A percentile compares a stretch with the other conserved stretches of the same genome.
Evolutionary conservation across 352 stramenopile genomes (phyloP).

Genomic region (Phytophthora cajani): DNA sequence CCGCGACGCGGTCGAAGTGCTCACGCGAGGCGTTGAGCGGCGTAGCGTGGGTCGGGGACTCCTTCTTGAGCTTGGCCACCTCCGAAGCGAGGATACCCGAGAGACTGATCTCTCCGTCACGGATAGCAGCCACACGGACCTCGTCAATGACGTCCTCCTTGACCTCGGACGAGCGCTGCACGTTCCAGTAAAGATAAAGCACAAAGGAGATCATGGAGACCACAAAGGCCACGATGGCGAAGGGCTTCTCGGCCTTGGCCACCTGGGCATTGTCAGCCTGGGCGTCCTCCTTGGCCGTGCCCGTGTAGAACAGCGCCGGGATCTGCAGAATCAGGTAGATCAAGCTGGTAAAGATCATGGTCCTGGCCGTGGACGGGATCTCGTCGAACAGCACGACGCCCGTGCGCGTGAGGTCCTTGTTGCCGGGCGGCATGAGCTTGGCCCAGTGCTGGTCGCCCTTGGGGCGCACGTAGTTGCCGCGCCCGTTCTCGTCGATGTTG

Average conservation of each 20-base stretch:
- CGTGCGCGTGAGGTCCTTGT: constrained; percentile 67
- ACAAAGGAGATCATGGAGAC: constrained; percentile 92
- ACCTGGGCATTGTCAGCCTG: constrained; percentile 72
- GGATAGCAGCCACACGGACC: constrained; percentile 75
- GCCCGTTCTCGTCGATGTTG: constrained; percentile 90
- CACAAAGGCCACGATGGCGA: constrained; percentile 89
- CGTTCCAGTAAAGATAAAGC: constrained; percentile 93
- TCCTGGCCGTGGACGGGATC: constrained; percentile 89
- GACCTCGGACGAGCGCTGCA: constrained; percentile 78
- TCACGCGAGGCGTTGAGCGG: constrained; percentile 57
- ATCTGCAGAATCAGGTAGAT: constrained; percentile 97
- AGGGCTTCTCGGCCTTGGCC: constrained; percentile 88
- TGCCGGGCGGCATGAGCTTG: constrained; percentile 87
- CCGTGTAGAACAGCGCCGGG: constrained; percentile 91
- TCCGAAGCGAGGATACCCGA: constrained; percentile 82
- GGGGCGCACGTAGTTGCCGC: constrained; percentile 84
- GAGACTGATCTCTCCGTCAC: constrained; percentile 78
- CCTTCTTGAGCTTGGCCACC: constrained; percentile 71
- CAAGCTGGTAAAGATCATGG: constrained; percentile 93
- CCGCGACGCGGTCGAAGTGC: constrained; percentile 83
- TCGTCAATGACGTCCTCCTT: constrained; percentile 74
- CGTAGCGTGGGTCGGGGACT: constrained; percentile 44
- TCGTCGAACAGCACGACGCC: constrained; percentile 86
- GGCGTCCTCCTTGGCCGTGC: constrained; percentile 63
- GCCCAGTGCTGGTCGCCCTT: constrained; percentile 83